These are phyloP conservation scores for Ceratorhiza oryzae-sativae DNA, from an alignment of 1,284 basidiomycete species.

Conservation along the genomic window DNA sequence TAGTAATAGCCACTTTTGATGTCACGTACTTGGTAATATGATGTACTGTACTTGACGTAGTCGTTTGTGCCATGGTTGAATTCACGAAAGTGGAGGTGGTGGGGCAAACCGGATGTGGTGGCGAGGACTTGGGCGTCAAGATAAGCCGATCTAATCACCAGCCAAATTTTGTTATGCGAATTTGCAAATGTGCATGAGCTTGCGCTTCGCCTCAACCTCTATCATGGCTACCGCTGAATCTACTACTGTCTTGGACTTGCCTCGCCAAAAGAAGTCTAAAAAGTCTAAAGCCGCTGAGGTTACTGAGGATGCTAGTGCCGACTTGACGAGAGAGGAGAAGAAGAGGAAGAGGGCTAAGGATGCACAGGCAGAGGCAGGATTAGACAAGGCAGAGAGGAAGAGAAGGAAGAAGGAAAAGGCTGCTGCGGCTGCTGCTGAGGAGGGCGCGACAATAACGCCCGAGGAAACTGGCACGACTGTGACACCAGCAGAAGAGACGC, in stretches of 20 bases:
- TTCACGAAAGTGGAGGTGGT: constrained; percentile 2
- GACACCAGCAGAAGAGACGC: constrained; percentile 8
- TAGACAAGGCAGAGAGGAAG: constrained; percentile 29
- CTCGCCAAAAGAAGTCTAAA: constrained; percentile 29
- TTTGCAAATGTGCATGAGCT: not conserved
- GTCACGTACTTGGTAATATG: constrained; percentile 24
- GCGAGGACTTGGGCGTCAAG: not conserved
- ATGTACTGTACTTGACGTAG: constrained; percentile 13
- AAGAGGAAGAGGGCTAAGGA: constrained; percentile 37
- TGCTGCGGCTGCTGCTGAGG: constrained; percentile 2
- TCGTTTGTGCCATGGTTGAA: constrained; percentile 15
- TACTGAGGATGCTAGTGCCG: not conserved
- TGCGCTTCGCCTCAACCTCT: not conserved
- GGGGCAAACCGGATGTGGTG: not conserved
- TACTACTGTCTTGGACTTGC: not conserved
- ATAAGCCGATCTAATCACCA: constrained; percentile 4
- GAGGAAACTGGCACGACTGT: not conserved
- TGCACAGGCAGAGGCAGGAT: constrained; percentile 17
- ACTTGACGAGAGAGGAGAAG: constrained; percentile 45
- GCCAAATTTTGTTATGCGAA: constrained; percentile 23
- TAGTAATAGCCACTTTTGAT: not conserved
- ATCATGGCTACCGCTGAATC: constrained; percentile 2
- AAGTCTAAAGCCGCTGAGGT: constrained; percentile 29
- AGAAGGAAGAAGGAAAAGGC: constrained; percentile 37
- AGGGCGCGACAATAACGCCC: not conserved